Evolutionary conservation across 768 basidiomycete species (phyloP), one percentile per base, ranked within the genome.

Genomic region (Lenzites betulinus): DNA sequence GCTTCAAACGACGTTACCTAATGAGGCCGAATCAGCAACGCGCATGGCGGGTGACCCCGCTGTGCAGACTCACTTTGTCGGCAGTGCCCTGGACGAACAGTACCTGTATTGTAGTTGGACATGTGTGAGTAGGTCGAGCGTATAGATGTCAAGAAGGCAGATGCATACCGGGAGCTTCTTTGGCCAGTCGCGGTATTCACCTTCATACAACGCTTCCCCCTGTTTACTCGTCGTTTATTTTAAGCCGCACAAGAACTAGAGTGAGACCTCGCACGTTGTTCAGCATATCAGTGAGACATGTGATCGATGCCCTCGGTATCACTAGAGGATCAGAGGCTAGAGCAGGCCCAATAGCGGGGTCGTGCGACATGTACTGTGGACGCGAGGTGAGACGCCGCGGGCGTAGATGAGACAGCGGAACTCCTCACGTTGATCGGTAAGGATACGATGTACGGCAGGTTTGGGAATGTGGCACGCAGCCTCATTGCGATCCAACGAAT

Each of bases 21-120:
- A n/a, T n/a, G n/a, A n/a, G n/a, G n/a, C n/a, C n/a, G n/a, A n/a
- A n/a, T n/a, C n/a, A n/a, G n/a, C n/a, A n/a, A n/a, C n/a, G n/a
- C n/a, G n/a, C n/a, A n/a, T n/a, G n/a, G n/a, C n/a, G n/a, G n/a
- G n/a, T n/a, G n/a, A n/a, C n/a, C n/a, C n/a, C n/a, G n/a, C n/a
- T n/a, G n/a, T n/a, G n/a, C n/a, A n/a, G n/a, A n/a, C n/a, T n/a
- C 7, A 55, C 54, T 33, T 38, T 47, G 30, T 55, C 54, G 15
- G 30, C 54, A 1, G 18, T 46, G 15, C 54, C 54, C 7, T 55
- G 54, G 15, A 55, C 0, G 35, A 55, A 36, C 16, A 55, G 5
- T 3, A 55, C 33, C 54, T 55, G 13, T 1, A 18, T 4, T n/a
- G n/a, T n/a, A n/a, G 18, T 3, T 9, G 49, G 6, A 26, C 25